Evolutionary conservation across 176 grass and related monocot species (phyloP).

Genomic region (Pontederia paniculata): DNA sequence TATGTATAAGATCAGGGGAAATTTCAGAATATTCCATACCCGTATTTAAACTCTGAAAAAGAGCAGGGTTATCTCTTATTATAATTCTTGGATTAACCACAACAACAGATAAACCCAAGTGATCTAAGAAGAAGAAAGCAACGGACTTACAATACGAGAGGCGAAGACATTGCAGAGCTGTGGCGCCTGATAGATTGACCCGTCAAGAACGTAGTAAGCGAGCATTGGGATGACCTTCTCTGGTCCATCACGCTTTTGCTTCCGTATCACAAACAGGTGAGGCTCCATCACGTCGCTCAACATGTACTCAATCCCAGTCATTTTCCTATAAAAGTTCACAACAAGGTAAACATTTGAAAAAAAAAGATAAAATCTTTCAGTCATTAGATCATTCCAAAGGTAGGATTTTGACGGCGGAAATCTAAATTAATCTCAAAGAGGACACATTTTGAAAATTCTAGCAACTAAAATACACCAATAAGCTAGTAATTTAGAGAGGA

Average conservation of each 20-base stretch:
- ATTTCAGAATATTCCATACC: no score
- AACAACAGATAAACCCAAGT: background rate
- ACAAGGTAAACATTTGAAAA: background rate
- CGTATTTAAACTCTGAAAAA: no score
- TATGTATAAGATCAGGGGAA: no score
- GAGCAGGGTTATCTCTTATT: no score
- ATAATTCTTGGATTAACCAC: no score
- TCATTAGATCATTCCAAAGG: no score
- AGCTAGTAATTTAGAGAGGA: no score
- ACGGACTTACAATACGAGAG: slow-evolving; percentile 61
- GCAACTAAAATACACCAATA: no score
- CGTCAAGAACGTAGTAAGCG: slow-evolving; percentile 85
- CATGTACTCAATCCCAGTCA: slow-evolving; percentile 83
- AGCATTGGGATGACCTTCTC: slow-evolving; percentile 66
- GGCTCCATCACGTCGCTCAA: slow-evolving; percentile 96
- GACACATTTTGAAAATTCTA: no score
- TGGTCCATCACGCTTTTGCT: slow-evolving; percentile 75
- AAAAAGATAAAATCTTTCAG: slow-evolving; percentile 1
- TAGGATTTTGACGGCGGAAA: no score
- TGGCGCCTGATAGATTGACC: slow-evolving; percentile 97
- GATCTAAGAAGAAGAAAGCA: background rate
- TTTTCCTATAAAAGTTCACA: slow-evolving; percentile 44
- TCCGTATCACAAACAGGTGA: slow-evolving; percentile 85
- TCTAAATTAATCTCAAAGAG: no score
- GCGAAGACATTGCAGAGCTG: slow-evolving; percentile 91